Base-by-base conservation (phyloP, 176 grass and related monocot genomes). In the Stipa capillata region DNA sequence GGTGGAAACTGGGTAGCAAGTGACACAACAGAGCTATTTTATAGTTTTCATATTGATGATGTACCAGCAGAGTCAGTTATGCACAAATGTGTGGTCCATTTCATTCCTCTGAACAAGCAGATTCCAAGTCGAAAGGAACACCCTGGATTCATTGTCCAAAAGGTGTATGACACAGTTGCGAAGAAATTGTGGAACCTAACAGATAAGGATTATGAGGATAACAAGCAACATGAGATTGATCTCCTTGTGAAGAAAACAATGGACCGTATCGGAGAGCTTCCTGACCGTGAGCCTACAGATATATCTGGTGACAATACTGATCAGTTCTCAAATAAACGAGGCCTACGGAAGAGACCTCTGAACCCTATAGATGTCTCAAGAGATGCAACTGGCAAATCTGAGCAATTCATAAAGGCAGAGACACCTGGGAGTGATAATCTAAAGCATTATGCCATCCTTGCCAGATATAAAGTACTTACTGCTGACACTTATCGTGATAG, bases 31-130 rank as follows among this genome's bases (percentile, higher is more conserved):
- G 92, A 99, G 80, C 81, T 99, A 18, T 99, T 99, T 83, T 99
- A 95, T 70, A 99, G 96, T 80, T 99, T 92, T 74, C 92, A 99
- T 85, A 79, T 82, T 17, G 96, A 95, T 72, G 84, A 91, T 65
- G 96, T 99, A 40, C 96, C 96, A 55, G 96, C 96, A 42, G 96
- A 99, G 73, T 95, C 92, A 18, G 96, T 99, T 77, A 99, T 99
- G 96, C 96, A 99, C 67, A 92, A 90, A 76, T 95, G 92, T 57
- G 88, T 99, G 47, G 96, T 95, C 8, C 96, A 99, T 85, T 99
- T 99, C 52, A 86, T 99, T 82, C 96, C 96, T 78, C 82, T 82
- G 45, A 61, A 76, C 59, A 99, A 99, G 74, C 84, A 93, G 83
- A 84, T 94, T 20, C 96, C 92, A 40, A 73, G 82, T 74, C 96